Base-by-base conservation (phyloP, 202 grass and related monocot genomes). In the Saccharum hybrid region DNA sequence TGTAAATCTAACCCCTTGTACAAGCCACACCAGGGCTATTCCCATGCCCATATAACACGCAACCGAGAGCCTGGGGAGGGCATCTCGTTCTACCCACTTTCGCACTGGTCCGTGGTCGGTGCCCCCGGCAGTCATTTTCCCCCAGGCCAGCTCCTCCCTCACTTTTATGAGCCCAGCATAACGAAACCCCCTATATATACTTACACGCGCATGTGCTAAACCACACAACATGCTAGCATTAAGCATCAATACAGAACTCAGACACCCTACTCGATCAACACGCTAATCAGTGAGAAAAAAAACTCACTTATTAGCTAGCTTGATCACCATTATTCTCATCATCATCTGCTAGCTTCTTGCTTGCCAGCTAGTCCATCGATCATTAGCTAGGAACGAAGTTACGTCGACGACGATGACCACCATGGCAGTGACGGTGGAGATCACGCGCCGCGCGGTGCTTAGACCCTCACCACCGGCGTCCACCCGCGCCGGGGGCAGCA, bases 361-460 rank as follows among this genome's bases (percentile, higher is more conserved):
- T 57, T n/a, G 52, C 19, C 7, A 57, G 19, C 52, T n/a, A 21
- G 52, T 21, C 19, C 19, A 21, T 21, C 18, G 52, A 54, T 3
- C 10, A 12, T 56, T 42, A n/a, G 26, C 28, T 7, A 18, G 28
- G 5, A 8, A 23, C 56, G 8, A 62, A 62, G 15, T 16, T 72
- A 15, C 41, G 68, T 4, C 31, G 2, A 33, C 31, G 31, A 33
- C 31, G 31, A 16, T 14, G 30, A 75, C 13, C 3, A 37, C 30
- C 0, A 57, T 69, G 72, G 4, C 16, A 18, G 36, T 72, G 15
- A 41, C 38, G 2, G 66, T 85, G 56, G 41, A 79, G 6, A 79
- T 88, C 23, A 83, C 48, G 18, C 22, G 60, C 9, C 52, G 59
- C 12, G 2, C 37, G 22, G 0, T 88, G 36, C 38, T 88, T 19